Base-by-base conservation (phyloP, 306 rosid genomes). In the Vigna mungo region DNA sequence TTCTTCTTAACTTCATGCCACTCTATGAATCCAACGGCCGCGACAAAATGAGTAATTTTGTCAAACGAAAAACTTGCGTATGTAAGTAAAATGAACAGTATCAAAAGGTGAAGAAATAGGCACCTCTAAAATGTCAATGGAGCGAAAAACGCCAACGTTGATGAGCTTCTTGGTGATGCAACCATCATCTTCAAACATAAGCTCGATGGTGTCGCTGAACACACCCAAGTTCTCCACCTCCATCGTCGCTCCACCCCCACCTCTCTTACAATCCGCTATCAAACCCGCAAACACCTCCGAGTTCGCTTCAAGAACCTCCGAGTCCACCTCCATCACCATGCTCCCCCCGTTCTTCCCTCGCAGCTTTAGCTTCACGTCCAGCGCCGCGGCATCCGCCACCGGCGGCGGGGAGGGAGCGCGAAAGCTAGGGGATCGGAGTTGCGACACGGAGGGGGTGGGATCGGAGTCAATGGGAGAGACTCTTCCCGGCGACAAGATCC, bases 201-300 rank as follows among this genome's bases (percentile, higher is more conserved):
- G 66, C 20, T 60, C 20, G 30, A 60, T 60, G 41, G 66, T 60
- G 6, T 60, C 66, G 2, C 18, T 60, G 66, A 60, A 60, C 11
- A 60, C 66, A 27, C 6, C 20, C 66, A 60, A 60, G 20, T 60
- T 60, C 17, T 60, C 66, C 9, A 60, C 66, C 9, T 60, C 66
- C 66, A 60, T 60, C 2, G 66, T 60, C 12, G 66, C 66, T 30
- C 66, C 66, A 30, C 43, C 43, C 18, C 41, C 20, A 27, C 66
- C 66, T 60, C 66, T 30, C 43, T 60, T 60, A 20, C 66, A 60
- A 60, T 60, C 66, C 34, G 66, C 66, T 27, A 60, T 60, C 21
- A 60, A 60, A 60, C 66, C 66, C 66, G 66, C 66, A 30, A 60
- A 60, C 66, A 60, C 66, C 41, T 60, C 66, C 66, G 66, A 60